Evolutionary conservation across 495 filamentous ascomycete genomes (phyloP).

Genomic region (Aspergillus baeticus): DNA sequence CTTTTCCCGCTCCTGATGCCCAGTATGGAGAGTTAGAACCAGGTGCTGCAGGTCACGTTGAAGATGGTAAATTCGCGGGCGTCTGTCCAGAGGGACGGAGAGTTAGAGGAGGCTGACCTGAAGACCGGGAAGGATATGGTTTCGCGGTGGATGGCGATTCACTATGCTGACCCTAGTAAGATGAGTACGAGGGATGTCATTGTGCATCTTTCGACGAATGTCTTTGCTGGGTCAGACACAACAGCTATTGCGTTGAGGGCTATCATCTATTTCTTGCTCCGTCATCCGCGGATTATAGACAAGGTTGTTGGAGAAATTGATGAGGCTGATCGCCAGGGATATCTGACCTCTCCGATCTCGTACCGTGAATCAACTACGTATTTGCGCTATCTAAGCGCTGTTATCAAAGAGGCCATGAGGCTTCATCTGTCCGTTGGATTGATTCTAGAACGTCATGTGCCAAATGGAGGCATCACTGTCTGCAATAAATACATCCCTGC

Average conservation of each 20-base stretch:
- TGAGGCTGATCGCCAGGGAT: constrained; percentile 23
- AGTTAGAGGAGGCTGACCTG: not conserved
- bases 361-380: constrained; percentile 28
- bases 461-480: constrained; percentile 16
- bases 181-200: constrained; percentile 2
- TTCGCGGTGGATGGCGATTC: not conserved
- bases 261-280: constrained; percentile 51
- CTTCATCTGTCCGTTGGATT: constrained; percentile 33
- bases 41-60: constrained; percentile 1
- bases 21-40: constrained; percentile 3
- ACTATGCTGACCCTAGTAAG: not conserved
- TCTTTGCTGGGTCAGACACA: constrained; percentile 53
- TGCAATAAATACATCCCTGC: constrained; percentile 23
- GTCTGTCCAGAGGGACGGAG: not conserved
- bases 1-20: not conserved
- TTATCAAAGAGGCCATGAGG: constrained; percentile 34
- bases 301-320: constrained; percentile 25
- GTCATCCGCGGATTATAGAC: constrained; percentile 23
- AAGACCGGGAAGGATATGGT: not conserved
- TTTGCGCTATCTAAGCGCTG: constrained; percentile 50
- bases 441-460: constrained; percentile 33
- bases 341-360: constrained; percentile 28
- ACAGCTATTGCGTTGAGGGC: constrained; percentile 48
- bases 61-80: not conserved
- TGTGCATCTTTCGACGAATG: constrained; percentile 25